Base-by-base conservation (phyloP, 257 asterid genomes). In the Nyctanthes arbortristis region DNA sequence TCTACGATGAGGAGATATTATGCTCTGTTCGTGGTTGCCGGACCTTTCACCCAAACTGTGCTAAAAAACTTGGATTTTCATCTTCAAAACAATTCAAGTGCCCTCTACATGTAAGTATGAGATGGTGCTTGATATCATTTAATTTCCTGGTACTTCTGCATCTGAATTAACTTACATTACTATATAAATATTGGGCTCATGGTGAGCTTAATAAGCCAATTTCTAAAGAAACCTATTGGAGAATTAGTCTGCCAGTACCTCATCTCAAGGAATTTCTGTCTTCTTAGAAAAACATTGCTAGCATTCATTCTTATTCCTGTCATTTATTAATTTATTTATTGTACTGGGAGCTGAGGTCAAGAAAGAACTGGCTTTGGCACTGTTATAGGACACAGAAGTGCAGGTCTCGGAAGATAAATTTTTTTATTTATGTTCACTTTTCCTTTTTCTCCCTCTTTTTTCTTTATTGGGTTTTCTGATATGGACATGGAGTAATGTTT, bases 31-130 rank as follows among this genome's bases (percentile, higher is more conserved):
- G 84, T n/a, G 83, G 87, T 56, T 90, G 93, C 78, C 77, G 81
- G 30, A 82, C 75, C 65, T 90, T 81, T 79, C 98, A 87, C 87
- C 73, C 65, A 24, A n/a, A 69, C 57, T 92, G 98, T 81, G 95
- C 88, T 11, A 79, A 68, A 70, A 78, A 85, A 52, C 77, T 63
- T 32, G 76, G 82, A 24, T 81, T 82, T 67, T 84, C 85, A 67
- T 82, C 89, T 72, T 66, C 83, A 43, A 87, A 85, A 80, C 81
- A 74, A 31, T 88, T 90, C 71, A 92, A 84, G 84, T 90, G 97
- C 75, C 96, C 97, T 45, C 96, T 86, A 40, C 98, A 92, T 84
- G 98, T 93, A 83, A 87, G 93, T 80, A 69, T 66, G 57, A 66
- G 63, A 61, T 36, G 18, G 40, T 34, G 18, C 27, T 18, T 34